Evolutionary conservation across 768 basidiomycete species (phyloP).

Genomic region (Dioszegia aurantiaca): DNA sequence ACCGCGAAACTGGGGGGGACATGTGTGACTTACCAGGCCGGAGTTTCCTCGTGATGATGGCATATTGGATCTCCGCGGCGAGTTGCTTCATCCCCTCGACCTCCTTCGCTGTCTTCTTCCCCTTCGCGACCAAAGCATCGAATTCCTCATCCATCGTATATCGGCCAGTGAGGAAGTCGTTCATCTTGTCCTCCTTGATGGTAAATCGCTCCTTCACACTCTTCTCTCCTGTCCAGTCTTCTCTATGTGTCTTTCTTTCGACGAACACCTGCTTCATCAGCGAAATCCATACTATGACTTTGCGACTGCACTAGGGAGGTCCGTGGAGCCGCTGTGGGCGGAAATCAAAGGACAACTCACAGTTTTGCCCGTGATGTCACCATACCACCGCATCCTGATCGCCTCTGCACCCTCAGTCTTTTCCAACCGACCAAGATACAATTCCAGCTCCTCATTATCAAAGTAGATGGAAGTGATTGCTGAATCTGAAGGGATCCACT

Average conservation of each 20-base stretch:
- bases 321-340: too few species aligned
- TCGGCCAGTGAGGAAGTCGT: constrained; percentile 82
- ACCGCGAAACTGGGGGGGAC: too few species aligned
- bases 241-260: constrained; percentile 66
- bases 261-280: constrained; percentile 51
- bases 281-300: neutral
- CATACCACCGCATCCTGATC: constrained; percentile 94
- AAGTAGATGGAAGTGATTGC: constrained; percentile 98
- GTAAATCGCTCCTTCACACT: constrained; percentile 96
- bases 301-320: too few species aligned
- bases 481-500: constrained; percentile 78
- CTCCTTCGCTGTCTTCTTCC: constrained; percentile 88
- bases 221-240: constrained; percentile 99
- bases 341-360: constrained; percentile 54
- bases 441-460: constrained; percentile 89
- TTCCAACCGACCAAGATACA: constrained; percentile 93
- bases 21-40: constrained; percentile 74
- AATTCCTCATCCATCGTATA: constrained; percentile 93
- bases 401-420: constrained; percentile 99
- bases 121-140: constrained; percentile 75
- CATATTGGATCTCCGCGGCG: constrained; percentile 95
- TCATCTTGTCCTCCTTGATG: constrained; percentile 88
- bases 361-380: constrained; percentile 75
- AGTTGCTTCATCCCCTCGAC: constrained; percentile 92
- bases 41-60: constrained; percentile 74